A percentile compares a stretch with the other conserved stretches of the same genome.
phyloP scores from a whole-genome alignment of 345 rosid species.

The Aquilaria malaccensis region DNA sequence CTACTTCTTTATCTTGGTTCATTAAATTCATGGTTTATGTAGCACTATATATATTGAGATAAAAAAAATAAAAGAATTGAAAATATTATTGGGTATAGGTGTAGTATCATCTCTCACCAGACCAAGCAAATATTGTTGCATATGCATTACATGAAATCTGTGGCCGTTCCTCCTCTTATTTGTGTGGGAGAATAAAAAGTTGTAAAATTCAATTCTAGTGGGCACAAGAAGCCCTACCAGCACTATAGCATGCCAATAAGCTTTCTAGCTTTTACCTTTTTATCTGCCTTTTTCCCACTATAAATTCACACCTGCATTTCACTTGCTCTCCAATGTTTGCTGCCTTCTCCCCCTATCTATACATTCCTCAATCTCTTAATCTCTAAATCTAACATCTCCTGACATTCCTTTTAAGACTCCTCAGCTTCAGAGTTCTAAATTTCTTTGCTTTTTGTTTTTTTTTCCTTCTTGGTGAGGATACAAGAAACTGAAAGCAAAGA shows the following conservation, averaged over 20 bases:
- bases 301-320: constrained; percentile 22
- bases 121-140: too few relatives aligned
- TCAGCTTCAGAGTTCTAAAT: too few relatives aligned
- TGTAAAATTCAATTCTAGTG: constrained; percentile 6
- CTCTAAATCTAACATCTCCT: background rate
- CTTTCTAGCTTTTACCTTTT: background rate
- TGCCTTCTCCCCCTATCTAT: background rate
- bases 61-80: too few relatives aligned
- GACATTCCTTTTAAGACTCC: background rate
- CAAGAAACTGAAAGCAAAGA: background rate
- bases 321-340: constrained; percentile 20
- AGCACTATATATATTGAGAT: too few relatives aligned
- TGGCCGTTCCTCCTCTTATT: too few relatives aligned
- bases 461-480: background rate
- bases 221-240: constrained; percentile 2
- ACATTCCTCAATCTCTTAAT: background rate
- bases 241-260: background rate
- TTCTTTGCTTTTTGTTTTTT: too few relatives aligned
- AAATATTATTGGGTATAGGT: too few relatives aligned
- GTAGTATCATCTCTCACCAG: too few relatives aligned
- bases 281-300: constrained; percentile 13
- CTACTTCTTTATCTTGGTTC: too few relatives aligned
- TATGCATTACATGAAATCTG: too few relatives aligned
- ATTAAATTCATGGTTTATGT: too few relatives aligned
- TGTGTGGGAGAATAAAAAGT: constrained; percentile 17